Conservation (phyloP, 352 stramenopile genomes). For the Phytopythium kandeliae region DNA sequence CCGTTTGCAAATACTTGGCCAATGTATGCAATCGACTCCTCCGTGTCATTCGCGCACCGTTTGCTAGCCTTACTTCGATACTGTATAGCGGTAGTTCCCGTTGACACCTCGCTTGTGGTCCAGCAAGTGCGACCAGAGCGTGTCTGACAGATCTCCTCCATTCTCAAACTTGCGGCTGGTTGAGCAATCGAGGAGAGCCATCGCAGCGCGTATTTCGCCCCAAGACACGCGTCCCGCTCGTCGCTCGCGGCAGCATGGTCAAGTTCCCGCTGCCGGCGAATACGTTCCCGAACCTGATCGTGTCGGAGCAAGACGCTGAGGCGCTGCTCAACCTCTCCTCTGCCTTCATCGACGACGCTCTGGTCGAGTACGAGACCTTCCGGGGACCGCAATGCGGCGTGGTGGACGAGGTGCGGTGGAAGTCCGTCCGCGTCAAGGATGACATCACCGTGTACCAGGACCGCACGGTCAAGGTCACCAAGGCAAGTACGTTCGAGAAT, state of each 20-base stretch:
- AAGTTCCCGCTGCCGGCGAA: conserved; percentile 19
- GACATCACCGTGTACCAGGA: conserved; percentile 22
- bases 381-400: conserved; percentile 18
- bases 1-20: too few relatives aligned
- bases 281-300: conserved; percentile 25
- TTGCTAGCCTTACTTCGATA: too few relatives aligned
- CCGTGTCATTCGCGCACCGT: too few relatives aligned
- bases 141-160: too few relatives aligned
- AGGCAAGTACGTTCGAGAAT: conserved; percentile 11
- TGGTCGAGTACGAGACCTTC: conserved; percentile 31
- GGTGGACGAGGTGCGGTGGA: conserved; percentile 32
- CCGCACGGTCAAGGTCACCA: conserved; percentile 10
- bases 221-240: neutral
- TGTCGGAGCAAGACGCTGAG: conserved; percentile 21
- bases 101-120: too few relatives aligned
- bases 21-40: too few relatives aligned
- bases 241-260: neutral
- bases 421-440: conserved; percentile 23
- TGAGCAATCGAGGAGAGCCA: too few relatives aligned
- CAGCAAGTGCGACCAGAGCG: too few relatives aligned
- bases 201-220: too few relatives aligned
- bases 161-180: too few relatives aligned
- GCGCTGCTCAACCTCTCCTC: conserved; percentile 17
- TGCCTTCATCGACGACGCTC: conserved; percentile 23
- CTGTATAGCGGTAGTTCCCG: too few relatives aligned